A percentile compares a stretch with the other conserved stretches of the same genome.
These are phyloP conservation scores for Echites panduratus DNA, from an alignment of 257 asterid species.

Conservation along the genomic window DNA sequence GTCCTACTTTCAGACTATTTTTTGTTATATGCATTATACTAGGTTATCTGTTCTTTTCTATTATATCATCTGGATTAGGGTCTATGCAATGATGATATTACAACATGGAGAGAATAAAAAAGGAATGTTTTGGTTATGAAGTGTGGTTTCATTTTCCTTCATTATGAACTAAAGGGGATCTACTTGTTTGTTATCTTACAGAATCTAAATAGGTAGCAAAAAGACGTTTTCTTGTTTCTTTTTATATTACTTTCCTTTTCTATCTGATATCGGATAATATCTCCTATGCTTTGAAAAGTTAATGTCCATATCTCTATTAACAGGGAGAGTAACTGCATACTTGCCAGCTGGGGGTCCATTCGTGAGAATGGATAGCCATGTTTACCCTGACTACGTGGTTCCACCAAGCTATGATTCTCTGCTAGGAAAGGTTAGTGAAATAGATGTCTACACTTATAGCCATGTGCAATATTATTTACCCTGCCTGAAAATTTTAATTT, in stretches of 20 bases:
- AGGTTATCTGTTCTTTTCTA: background rate
- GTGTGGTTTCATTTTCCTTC: background rate
- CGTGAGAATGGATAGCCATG: slow-evolving; percentile 99
- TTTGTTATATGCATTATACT: background rate
- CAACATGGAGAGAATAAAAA: background rate
- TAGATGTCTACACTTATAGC: background rate
- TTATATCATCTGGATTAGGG: background rate
- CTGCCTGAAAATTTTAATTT: background rate
- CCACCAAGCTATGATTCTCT: slow-evolving; percentile 99
- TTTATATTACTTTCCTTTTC: background rate
- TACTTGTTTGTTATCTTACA: background rate
- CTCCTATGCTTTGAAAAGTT: slow-evolving; percentile 3
- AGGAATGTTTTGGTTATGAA: background rate
- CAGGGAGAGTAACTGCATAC: slow-evolving; percentile 93
- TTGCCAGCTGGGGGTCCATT: slow-evolving; percentile 98
- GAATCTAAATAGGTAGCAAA: background rate
- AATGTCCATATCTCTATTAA: slow-evolving; percentile 15
- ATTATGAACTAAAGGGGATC: background rate
- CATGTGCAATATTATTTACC: background rate
- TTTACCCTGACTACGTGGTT: slow-evolving; percentile 94
- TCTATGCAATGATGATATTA: background rate
- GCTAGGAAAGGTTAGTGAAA: slow-evolving; percentile 73
- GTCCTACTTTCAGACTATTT: background rate
- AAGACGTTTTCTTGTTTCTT: background rate
- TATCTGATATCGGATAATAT: background rate